phyloP scores from a whole-genome alignment of 345 rosid genomes.

The Sisymbrium altissimum region DNA sequence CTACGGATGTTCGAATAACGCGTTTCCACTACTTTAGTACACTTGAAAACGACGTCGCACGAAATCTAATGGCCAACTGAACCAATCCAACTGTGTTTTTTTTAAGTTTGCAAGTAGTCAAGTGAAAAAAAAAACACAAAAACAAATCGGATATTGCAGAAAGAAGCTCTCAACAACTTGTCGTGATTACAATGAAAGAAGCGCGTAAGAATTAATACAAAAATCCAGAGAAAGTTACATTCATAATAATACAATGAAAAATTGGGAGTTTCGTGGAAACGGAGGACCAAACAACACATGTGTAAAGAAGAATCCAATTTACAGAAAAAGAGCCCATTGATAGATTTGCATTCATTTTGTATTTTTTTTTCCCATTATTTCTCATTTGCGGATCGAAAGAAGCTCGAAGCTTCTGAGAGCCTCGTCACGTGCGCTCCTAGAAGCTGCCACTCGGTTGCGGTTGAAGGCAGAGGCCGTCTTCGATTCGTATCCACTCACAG shows the following conservation, averaged over 20 bases:
- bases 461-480: slow-evolving; percentile 52
- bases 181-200: slow-evolving; percentile 17
- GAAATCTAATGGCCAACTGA: neutral
- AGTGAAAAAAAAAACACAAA: neutral
- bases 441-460: slow-evolving; percentile 40
- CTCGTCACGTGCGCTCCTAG: slow-evolving; percentile 56
- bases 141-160: neutral
- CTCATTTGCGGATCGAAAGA: slow-evolving; percentile 57
- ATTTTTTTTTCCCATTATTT: neutral
- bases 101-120: neutral
- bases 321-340: slow-evolving; percentile 5
- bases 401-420: slow-evolving; percentile 71
- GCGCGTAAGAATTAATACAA: slow-evolving; percentile 2
- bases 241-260: slow-evolving; percentile 20
- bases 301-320: slow-evolving; percentile 21
- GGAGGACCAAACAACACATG: slow-evolving; percentile 13
- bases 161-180: neutral
- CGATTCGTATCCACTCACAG: slow-evolving; percentile 44
- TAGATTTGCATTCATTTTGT: neutral
- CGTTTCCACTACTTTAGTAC: neutral
- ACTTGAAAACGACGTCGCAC: neutral
- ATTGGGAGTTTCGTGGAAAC: slow-evolving; percentile 10
- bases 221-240: slow-evolving; percentile 1
- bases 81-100: too few relatives aligned
- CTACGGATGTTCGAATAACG: neutral